Evolutionary conservation across 768 basidiomycete species (phyloP).

Genomic region (Tephrocybe sp.): DNA sequence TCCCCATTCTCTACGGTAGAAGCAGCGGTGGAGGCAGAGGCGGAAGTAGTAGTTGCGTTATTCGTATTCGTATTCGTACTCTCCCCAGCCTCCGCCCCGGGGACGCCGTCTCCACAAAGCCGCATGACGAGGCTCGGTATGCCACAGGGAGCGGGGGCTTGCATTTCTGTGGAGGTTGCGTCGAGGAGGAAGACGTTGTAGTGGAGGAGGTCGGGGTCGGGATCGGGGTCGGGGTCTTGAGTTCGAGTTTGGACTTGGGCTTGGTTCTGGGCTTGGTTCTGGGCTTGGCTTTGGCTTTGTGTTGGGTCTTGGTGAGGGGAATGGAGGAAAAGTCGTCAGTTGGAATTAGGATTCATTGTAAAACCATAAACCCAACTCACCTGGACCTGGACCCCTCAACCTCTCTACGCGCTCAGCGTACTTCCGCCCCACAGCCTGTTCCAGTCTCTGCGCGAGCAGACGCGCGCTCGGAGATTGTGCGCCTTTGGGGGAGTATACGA

Average conservation of each 20-base stretch:
- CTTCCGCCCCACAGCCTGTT: slow-evolving; percentile 59
- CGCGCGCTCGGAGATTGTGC: slow-evolving; percentile 46
- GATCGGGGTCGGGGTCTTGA: no score
- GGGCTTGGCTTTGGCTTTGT: background rate
- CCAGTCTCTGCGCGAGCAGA: slow-evolving; percentile 63
- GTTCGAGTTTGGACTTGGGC: no score
- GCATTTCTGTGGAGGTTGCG: slow-evolving; percentile 35
- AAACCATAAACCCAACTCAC: no score
- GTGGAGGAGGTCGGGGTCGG: slow-evolving; percentile 34
- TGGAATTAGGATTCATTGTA: background rate
- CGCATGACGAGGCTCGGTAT: slow-evolving; percentile 54
- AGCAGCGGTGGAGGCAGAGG: no score
- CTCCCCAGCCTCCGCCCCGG: slow-evolving; percentile 25
- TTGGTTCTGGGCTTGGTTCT: no score
- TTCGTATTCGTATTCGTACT: no score
- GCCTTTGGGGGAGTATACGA: slow-evolving; percentile 81
- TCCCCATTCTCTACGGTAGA: no score
- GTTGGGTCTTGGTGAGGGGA: background rate
- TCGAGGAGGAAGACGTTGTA: slow-evolving; percentile 82
- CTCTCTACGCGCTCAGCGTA: slow-evolving; percentile 39
- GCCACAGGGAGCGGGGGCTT: background rate
- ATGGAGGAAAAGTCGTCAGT: background rate
- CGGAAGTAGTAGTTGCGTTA: no score
- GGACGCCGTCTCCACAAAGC: slow-evolving; percentile 37
- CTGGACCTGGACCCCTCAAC: background rate